phyloP scores from a whole-genome alignment of 1,139 yeast genomes.

The Blastobotrys petasosporus region DNA sequence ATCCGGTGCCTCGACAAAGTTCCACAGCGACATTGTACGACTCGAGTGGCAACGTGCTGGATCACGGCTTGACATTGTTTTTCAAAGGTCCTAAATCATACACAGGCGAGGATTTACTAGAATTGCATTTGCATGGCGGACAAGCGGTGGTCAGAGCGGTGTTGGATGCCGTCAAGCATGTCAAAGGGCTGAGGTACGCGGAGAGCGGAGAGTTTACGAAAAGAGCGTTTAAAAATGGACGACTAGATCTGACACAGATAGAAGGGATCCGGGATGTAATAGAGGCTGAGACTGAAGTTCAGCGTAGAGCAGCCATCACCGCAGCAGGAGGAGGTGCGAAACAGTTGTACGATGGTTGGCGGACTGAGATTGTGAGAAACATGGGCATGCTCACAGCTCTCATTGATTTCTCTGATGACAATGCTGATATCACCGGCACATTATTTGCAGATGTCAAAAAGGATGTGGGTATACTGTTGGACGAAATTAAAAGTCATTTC shows the following conservation, averaged over 20 bases:
- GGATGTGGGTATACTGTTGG: slow-evolving; percentile 39
- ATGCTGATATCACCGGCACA: slow-evolving; percentile 70
- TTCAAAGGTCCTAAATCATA: slow-evolving; percentile 76
- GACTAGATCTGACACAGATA: slow-evolving; percentile 67
- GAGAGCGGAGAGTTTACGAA: slow-evolving; percentile 89
- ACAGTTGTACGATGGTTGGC: slow-evolving; percentile 55
- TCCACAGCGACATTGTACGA: slow-evolving; percentile 40
- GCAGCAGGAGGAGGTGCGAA: slow-evolving; percentile 68
- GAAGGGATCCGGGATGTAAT: slow-evolving; percentile 88
- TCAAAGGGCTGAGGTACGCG: slow-evolving; percentile 52
- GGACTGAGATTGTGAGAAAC: slow-evolving; percentile 54
- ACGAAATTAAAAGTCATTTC: slow-evolving; percentile 41
- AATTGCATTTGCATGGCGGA: slow-evolving; percentile 91
- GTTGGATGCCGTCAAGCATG: slow-evolving; percentile 49
- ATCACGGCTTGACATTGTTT: slow-evolving; percentile 66
- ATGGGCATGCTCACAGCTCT: slow-evolving; percentile 79
- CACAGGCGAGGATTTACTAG: slow-evolving; percentile 89
- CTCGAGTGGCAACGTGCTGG: slow-evolving; percentile 44
- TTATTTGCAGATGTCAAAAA: slow-evolving; percentile 44
- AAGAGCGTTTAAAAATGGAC: slow-evolving; percentile 71
- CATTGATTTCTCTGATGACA: slow-evolving; percentile 90
- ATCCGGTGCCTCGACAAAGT: slow-evolving; percentile 51
- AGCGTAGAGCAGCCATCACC: slow-evolving; percentile 66
- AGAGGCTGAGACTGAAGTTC: slow-evolving; percentile 91
- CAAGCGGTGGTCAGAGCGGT: slow-evolving; percentile 74